Evolutionary conservation across 257 asterid species (phyloP).

Genomic region (Perilla frutescens): DNA sequence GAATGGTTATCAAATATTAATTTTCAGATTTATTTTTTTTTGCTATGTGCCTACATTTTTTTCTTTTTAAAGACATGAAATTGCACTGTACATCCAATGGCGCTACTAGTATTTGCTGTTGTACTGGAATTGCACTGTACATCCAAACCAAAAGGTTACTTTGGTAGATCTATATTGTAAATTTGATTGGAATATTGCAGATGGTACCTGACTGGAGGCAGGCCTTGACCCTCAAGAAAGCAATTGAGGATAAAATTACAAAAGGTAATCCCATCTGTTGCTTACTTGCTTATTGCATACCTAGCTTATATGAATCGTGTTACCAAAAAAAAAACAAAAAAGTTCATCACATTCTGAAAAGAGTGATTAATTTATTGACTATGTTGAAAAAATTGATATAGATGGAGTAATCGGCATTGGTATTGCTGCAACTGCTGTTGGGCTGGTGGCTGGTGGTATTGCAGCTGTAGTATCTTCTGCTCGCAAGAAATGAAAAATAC

Average conservation of each 20-base stretch:
- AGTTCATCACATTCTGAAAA: background rate
- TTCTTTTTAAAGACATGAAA: background rate
- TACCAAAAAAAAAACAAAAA: background rate
- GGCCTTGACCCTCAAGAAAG: slow-evolving; percentile 79
- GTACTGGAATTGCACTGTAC: no score
- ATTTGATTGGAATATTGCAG: slow-evolving; percentile 44
- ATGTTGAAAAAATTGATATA: slow-evolving; percentile 18
- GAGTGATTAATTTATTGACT: background rate
- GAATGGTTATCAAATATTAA: background rate
- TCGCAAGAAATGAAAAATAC: slow-evolving; percentile 68
- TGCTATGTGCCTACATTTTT: no score
- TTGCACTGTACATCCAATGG: background rate
- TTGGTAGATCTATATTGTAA: background rate
- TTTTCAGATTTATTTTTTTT: background rate
- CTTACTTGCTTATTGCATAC: background rate
- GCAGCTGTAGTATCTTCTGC: slow-evolving; percentile 62
- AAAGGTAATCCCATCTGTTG: slow-evolving; percentile 50
- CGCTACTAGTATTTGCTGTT: slow-evolving; percentile 7
- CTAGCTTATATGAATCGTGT: background rate
- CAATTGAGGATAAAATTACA: slow-evolving; percentile 81
- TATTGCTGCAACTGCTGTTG: slow-evolving; percentile 87
- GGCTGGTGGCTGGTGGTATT: slow-evolving; percentile 82
- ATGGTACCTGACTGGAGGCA: slow-evolving; percentile 91
- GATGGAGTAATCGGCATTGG: slow-evolving; percentile 90
- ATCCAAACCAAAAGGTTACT: no score